A percentile compares a stretch with the other conserved stretches of the same genome.
These are phyloP conservation scores for Aspergillus transmontanensis DNA, from an alignment of 2,329 filamentous ascomycete species.

Conservation along the genomic window DNA sequence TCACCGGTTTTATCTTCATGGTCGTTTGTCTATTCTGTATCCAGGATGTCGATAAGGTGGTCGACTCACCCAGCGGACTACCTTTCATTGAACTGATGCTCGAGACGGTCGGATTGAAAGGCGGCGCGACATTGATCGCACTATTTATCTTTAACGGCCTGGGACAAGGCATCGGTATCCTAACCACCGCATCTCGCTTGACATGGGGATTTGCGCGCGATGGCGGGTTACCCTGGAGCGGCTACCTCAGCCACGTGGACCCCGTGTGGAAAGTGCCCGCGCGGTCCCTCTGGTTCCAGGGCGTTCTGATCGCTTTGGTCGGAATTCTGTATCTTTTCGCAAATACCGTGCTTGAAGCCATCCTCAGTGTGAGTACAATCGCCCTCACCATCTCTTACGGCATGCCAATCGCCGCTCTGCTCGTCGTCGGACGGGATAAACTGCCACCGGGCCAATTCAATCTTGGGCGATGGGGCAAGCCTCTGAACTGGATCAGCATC, in stretches of 20 bases:
- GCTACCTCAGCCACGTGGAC: slow-evolving; percentile 51
- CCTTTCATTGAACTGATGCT: slow-evolving; percentile 55
- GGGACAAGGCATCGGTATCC: slow-evolving; percentile 55
- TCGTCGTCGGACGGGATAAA: slow-evolving; percentile 56
- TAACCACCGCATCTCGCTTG: slow-evolving; percentile 56
- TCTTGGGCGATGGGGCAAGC: slow-evolving; percentile 47
- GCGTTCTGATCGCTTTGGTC: slow-evolving; percentile 49
- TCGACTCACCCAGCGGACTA: slow-evolving; percentile 43
- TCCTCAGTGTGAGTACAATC: slow-evolving; percentile 60
- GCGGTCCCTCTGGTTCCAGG: slow-evolving; percentile 57
- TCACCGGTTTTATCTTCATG: slow-evolving; percentile 57
- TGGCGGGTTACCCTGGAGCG: slow-evolving; percentile 50
- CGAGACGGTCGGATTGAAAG: slow-evolving; percentile 43
- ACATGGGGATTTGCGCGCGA: slow-evolving; percentile 60
- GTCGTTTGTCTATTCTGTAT: slow-evolving; percentile 56
- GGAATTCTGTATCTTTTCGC: slow-evolving; percentile 61
- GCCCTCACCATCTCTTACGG: slow-evolving; percentile 57
- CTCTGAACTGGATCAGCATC: slow-evolving; percentile 53
- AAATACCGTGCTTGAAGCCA: slow-evolving; percentile 55
- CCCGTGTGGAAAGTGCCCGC: slow-evolving; percentile 55
- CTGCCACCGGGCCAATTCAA: slow-evolving; percentile 51
- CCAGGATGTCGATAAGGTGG: slow-evolving; percentile 47
- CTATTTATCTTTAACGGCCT: slow-evolving; percentile 61
- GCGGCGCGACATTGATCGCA: slow-evolving; percentile 53
- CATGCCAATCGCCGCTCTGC: slow-evolving; percentile 53